These are phyloP conservation scores for Yamadazyma siamensis DNA, from an alignment of 1,139 yeast species.

Conservation along the genomic window DNA sequence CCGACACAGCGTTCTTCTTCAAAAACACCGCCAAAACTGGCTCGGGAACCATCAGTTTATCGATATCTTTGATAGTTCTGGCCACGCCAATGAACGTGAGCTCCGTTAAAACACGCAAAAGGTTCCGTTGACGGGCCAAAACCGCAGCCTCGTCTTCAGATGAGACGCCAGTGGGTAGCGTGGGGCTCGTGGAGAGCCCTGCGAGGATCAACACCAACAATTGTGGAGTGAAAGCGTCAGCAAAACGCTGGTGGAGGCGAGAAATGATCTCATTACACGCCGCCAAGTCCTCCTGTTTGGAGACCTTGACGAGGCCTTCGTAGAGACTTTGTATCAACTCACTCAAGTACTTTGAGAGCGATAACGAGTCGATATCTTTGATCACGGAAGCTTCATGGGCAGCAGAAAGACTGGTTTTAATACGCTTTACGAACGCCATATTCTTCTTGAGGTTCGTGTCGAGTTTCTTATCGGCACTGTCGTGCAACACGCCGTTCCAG, in stretches of 20 bases:
- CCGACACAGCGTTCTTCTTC: constrained; percentile 17
- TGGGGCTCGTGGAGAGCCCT: constrained; percentile 36
- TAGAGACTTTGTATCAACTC: constrained; percentile 64
- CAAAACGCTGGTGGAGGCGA: constrained; percentile 75
- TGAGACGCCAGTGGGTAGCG: constrained; percentile 10
- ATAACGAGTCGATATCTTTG: constrained; percentile 59
- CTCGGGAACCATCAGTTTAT: constrained; percentile 24
- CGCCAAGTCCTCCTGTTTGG: constrained; percentile 55
- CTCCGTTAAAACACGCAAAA: constrained; percentile 59
- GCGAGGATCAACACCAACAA: constrained; percentile 48
- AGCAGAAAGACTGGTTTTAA: constrained; percentile 52
- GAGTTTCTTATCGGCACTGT: constrained; percentile 31
- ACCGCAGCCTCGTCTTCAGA: constrained; percentile 46
- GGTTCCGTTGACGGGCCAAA: constrained; percentile 34
- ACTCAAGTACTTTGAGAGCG: constrained; percentile 72
- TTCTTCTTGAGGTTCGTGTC: constrained; percentile 85
- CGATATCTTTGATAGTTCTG: constrained; percentile 34
- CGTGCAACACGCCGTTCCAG: constrained; percentile 45
- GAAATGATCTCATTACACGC: constrained; percentile 70
- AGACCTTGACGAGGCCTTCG: constrained; percentile 59
- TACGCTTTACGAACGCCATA: constrained; percentile 73
- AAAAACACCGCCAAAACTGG: constrained; percentile 15
- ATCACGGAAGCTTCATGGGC: constrained; percentile 40
- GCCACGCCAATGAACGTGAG: constrained; percentile 61
- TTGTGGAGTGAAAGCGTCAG: constrained; percentile 47